phyloP scores from a whole-genome alignment of 1,284 basidiomycete species.

The Fomitiporia mediterranea region DNA sequence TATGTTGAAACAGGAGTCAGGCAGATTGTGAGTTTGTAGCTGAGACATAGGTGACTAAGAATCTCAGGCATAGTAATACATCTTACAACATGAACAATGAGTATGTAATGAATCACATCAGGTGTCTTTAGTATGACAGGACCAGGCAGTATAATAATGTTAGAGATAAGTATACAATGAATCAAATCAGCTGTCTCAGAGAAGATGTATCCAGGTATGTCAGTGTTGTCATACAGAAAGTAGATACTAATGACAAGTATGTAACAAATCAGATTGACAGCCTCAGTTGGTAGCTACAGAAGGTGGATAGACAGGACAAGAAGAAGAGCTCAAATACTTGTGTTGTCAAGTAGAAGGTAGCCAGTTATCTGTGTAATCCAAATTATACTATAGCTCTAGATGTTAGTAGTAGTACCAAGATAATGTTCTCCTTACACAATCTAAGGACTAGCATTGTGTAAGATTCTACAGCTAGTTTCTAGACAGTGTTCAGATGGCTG shows the following conservation, averaged over 20 bases:
- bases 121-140: too few relatives aligned
- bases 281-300: too few relatives aligned
- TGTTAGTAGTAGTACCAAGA: conserved; percentile 89
- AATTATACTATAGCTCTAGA: conserved; percentile 93
- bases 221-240: conserved; percentile 86
- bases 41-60: conserved; percentile 82
- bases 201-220: conserved; percentile 75
- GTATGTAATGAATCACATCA: conserved; percentile 75
- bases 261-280: too few relatives aligned
- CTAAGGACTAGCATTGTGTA: conserved; percentile 98
- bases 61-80: conserved; percentile 91
- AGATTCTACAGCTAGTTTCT: conserved; percentile 95
- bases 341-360: conserved; percentile 85
- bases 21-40: conserved; percentile 44
- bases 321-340: conserved; percentile 77
- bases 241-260: too few relatives aligned
- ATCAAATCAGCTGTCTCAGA: conserved; percentile 73
- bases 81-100: conserved; percentile 83
- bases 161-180: too few relatives aligned
- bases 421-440: conserved; percentile 95
- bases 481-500: conserved; percentile 81
- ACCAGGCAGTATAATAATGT: too few relatives aligned
- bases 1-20: conserved; percentile 61
- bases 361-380: conserved; percentile 86
- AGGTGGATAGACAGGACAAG: too few relatives aligned